Base-by-base conservation (phyloP, 345 rosid species). In the Heritiera fomes region DNA sequence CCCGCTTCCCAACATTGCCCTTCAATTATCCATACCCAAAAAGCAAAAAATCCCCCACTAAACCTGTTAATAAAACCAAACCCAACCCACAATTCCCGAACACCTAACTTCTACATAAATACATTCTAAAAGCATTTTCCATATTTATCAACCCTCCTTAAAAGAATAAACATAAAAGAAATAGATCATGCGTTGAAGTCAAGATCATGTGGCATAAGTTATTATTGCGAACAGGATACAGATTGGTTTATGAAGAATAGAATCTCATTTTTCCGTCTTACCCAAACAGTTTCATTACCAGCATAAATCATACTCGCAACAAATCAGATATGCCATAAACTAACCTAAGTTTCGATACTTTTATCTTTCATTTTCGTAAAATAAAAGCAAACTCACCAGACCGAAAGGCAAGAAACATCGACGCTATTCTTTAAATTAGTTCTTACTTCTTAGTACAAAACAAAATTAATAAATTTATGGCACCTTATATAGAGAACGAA, bases 1-100 rank as follows among this genome's bases (percentile, higher is more conserved):
- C 95, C 94, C 93, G 93, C 97, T 87, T 87, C 98, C 98, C 89
- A 94, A 92, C 93, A 91, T 91, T 79, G 91, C 98, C 97, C 98
- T 94, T 91, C 94, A 89, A 77, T 89, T 82, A 89, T 84, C 83
- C 93, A 88, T 82, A 90, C 87, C 90, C 92, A 90, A 79, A 88
- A 80, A 77, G 87, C 85, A 75, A 79, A 83, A 80, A 86, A 86
- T 86, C 79, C 96, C 94, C 94, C 96, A 89, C 97, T 92, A 75
- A 90, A 88, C 93, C 92, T 83, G 98, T 94, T 94, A 92, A 94
- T 94, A 91, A 86, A 88, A 87, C 95, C 95, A 90, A 23, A 71
- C 98, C 97, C 93, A 88, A 85, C 91, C 92, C 89, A 87, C 73
- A 75, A 71, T 84, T 82, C 87, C 87, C 86, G 58, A 50, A 78